Percentiles rank a stretch among this genome's conserved stretches.
Conservation (phyloP, 495 filamentous ascomycete species). For the Evernia prunastri region DNA sequence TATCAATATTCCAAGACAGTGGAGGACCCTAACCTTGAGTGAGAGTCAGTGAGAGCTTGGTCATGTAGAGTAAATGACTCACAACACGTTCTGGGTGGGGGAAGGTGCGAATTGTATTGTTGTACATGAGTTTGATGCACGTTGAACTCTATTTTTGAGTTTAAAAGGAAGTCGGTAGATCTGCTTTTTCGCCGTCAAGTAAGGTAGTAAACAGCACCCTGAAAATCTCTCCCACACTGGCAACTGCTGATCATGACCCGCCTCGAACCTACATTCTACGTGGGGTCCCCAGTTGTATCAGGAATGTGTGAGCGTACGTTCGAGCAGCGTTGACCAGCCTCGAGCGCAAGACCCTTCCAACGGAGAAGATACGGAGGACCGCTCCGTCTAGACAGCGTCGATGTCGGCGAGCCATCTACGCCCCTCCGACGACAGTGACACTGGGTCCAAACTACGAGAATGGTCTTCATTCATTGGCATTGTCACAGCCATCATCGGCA, state of each 20-base stretch:
- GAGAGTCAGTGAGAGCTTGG: too few relatives aligned
- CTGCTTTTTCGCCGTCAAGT: neutral
- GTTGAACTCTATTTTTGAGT: too few relatives aligned
- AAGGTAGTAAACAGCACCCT: neutral
- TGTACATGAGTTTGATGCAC: too few relatives aligned
- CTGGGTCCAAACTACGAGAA: conserved; percentile 42
- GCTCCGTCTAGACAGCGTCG: neutral
- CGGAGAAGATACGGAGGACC: too few relatives aligned
- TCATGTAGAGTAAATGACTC: too few relatives aligned
- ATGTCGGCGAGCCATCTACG: neutral
- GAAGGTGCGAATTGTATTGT: neutral
- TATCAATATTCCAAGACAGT: too few relatives aligned
- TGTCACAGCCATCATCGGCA: conserved; percentile 81
- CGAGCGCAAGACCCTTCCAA: neutral
- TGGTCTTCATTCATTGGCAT: conserved; percentile 96
- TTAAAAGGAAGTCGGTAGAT: neutral
- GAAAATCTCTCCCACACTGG: neutral
- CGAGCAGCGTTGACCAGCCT: neutral
- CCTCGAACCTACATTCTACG: neutral
- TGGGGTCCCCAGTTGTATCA: neutral
- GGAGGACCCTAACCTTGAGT: too few relatives aligned
- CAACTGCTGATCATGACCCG: neutral
- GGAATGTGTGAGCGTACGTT: neutral
- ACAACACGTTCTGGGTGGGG: neutral
- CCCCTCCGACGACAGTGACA: neutral